These are phyloP conservation scores for Chytriomyces sp. DNA, from an alignment of 192 early-diverging fungal genomes.

Conservation along the genomic window DNA sequence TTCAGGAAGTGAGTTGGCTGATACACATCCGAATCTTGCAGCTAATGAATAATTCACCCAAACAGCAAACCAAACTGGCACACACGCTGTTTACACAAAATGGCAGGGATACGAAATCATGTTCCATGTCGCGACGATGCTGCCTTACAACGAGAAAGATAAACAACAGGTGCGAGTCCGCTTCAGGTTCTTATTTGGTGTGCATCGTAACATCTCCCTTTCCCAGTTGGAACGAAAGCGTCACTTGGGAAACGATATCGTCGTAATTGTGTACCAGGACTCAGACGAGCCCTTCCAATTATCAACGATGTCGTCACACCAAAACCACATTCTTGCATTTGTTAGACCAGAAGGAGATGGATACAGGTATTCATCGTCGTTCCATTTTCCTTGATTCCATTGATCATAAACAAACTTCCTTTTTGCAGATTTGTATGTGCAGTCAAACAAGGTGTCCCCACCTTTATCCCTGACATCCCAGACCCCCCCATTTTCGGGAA, in stretches of 20 bases:
- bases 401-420: no score
- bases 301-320: constrained; percentile 51
- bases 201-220: background rate
- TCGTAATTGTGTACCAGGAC: constrained; percentile 60
- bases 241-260: constrained; percentile 76
- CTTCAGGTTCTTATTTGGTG: background rate
- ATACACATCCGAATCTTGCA: background rate
- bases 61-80: constrained; percentile 68
- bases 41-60: background rate
- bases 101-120: constrained; percentile 77
- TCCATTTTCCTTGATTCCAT: no score
- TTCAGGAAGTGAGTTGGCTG: constrained; percentile 54
- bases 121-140: constrained; percentile 75
- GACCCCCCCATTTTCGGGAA: constrained; percentile 55
- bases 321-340: constrained; percentile 62
- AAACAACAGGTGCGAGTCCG: constrained; percentile 60
- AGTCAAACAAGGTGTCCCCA: constrained; percentile 52
- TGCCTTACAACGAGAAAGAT: constrained; percentile 69
- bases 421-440: constrained; percentile 20
- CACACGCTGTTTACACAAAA: constrained; percentile 68
- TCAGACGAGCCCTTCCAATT: constrained; percentile 49
- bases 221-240: constrained; percentile 63
- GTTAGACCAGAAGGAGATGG: constrained; percentile 53
- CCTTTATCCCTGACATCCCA: constrained; percentile 62
- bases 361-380: constrained; percentile 38